Percentiles rank a stretch among this genome's conserved stretches.
phyloP scores from a whole-genome alignment of 2,329 filamentous ascomycete species.

The Niveomyces coronatus region DNA sequence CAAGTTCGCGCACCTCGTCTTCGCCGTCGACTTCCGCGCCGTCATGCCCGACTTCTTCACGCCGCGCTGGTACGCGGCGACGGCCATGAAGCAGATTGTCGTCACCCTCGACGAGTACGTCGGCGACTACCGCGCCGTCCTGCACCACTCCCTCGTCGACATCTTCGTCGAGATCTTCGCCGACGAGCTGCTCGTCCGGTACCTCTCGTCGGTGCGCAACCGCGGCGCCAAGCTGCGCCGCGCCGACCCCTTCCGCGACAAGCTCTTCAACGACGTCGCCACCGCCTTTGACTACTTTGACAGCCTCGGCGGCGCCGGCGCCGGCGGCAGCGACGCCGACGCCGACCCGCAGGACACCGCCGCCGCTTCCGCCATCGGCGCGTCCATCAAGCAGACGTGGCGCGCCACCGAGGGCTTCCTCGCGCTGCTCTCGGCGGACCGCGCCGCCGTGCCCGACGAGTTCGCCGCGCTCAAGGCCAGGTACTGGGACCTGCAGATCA shows the following conservation, averaged over 20 bases:
- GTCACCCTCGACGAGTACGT: conserved; percentile 95
- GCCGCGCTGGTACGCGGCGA: conserved; percentile 73
- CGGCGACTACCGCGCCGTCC: conserved; percentile 69
- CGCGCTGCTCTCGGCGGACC: conserved; percentile 67
- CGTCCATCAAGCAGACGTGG: conserved; percentile 83
- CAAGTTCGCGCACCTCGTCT: conserved; percentile 78
- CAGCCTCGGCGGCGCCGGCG: conserved; percentile 57
- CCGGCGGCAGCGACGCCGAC: conserved; percentile 68
- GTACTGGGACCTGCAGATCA: conserved; percentile 91
- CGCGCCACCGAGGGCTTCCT: conserved; percentile 79
- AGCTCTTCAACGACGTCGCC: conserved; percentile 86
- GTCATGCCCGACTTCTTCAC: conserved; percentile 90
- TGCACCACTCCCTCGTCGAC: conserved; percentile 80
- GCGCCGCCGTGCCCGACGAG: conserved; percentile 59
- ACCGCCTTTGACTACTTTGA: conserved; percentile 87
- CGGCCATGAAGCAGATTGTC: conserved; percentile 85
- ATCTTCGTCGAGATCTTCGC: conserved; percentile 90
- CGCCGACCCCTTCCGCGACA: conserved; percentile 78
- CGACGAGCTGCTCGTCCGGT: conserved; percentile 79
- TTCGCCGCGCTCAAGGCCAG: conserved; percentile 75
- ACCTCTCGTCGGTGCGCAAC: conserved; percentile 78
- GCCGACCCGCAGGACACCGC: conserved; percentile 79
- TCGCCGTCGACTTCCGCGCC: conserved; percentile 75
- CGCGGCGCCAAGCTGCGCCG: conserved; percentile 81
- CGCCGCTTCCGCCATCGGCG: conserved; percentile 52